These are phyloP conservation scores for Kluyveromyces siamensis DNA, from an alignment of 805 yeast genomes.

Conservation along the genomic window DNA sequence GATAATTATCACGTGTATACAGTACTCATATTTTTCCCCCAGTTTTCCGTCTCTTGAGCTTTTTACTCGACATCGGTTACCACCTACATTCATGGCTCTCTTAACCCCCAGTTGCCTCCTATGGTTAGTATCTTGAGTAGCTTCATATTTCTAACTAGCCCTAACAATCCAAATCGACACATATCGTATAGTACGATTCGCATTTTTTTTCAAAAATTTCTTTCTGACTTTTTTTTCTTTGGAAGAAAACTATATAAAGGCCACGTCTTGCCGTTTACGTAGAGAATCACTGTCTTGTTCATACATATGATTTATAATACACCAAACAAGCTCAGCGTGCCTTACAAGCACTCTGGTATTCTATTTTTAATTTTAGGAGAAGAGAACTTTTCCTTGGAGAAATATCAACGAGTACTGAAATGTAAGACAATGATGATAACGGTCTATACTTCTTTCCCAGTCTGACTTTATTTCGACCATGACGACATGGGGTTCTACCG, in stretches of 20 bases:
- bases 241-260: background rate
- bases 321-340: too few relatives aligned
- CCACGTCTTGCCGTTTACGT: background rate
- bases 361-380: slow-evolving; percentile 7
- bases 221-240: background rate
- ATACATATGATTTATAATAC: too few relatives aligned
- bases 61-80: too few relatives aligned
- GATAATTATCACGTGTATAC: too few relatives aligned
- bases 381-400: slow-evolving; percentile 4
- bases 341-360: too few relatives aligned
- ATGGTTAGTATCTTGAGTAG: too few relatives aligned
- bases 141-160: background rate
- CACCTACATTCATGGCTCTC: too few relatives aligned
- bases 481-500: slow-evolving; percentile 66
- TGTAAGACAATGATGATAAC: slow-evolving; percentile 34
- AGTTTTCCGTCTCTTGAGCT: too few relatives aligned
- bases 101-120: too few relatives aligned
- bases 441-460: slow-evolving; percentile 82
- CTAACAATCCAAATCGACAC: background rate
- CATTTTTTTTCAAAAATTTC: background rate
- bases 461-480: slow-evolving; percentile 71
- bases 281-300: too few relatives aligned
- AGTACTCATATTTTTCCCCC: too few relatives aligned
- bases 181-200: background rate
- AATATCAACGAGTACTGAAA: background rate